These are phyloP conservation scores for Podospora comata DNA, from an alignment of 495 filamentous ascomycete species.

Conservation along the genomic window DNA sequence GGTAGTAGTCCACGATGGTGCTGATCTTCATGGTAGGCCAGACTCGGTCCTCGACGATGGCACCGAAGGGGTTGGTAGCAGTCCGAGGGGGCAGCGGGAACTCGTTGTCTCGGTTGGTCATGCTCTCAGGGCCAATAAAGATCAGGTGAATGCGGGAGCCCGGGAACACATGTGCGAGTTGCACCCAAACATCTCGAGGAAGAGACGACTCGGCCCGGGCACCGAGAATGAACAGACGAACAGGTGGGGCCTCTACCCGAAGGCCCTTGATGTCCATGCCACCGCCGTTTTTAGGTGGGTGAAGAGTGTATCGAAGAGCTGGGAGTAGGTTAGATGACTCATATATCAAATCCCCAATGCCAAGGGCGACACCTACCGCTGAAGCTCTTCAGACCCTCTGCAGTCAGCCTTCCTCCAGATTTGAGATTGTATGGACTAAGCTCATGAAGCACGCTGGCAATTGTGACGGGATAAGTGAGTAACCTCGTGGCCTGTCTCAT, in stretches of 20 bases:
- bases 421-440: conserved; percentile 85
- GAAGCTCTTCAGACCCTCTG: conserved; percentile 87
- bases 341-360: not conserved
- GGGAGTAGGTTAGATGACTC: conserved; percentile 11
- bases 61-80: conserved; percentile 83
- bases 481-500: conserved; percentile 89
- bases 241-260: conserved; percentile 75
- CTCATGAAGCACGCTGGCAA: conserved; percentile 88
- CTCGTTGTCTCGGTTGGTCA: conserved; percentile 84
- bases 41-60: conserved; percentile 83
- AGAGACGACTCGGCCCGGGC: conserved; percentile 95
- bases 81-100: conserved; percentile 86
- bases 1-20: conserved; percentile 97
- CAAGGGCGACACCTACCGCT: conserved; percentile 59
- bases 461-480: conserved; percentile 88
- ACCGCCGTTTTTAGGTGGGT: conserved; percentile 77
- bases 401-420: conserved; percentile 66
- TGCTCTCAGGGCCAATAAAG: conserved; percentile 94
- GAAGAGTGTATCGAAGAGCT: conserved; percentile 91
- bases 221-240: conserved; percentile 90
- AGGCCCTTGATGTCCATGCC: conserved; percentile 73
- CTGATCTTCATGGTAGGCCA: conserved; percentile 86
- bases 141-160: conserved; percentile 74
- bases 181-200: conserved; percentile 89
- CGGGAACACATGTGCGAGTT: conserved; percentile 88